Base-by-base conservation (phyloP, 1,284 basidiomycete genomes). In the Trametes pubescens region DNA sequence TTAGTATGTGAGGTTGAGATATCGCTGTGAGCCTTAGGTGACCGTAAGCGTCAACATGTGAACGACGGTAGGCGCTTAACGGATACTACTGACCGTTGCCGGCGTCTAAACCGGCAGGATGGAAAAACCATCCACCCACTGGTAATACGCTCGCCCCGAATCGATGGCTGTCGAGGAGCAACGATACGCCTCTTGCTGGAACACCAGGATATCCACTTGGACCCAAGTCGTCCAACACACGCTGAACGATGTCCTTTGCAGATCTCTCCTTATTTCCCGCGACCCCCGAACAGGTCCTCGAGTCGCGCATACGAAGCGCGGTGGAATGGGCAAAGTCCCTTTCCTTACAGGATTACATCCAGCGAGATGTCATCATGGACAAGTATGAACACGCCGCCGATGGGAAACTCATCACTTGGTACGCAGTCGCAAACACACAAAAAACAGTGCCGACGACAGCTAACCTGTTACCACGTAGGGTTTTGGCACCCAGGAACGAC, bases 361-460 rank as follows among this genome's bases (percentile, higher is more conserved):
- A 70, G 34, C 72, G 77, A 24, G 77, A 80, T 64, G 66, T 58
- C 6, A 57, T 74, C 18, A 69, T 82, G 71, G 77, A 80, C 48
- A 32, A 24, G 3, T 68, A 75, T 48, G 77, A 79, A 65, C 80
- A 81, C 62, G 76, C 80, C 4, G 43, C 55, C 6, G 66, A 77
- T 29, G 79, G 76, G 1, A 79, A 74, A 48, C 65, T 80, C 34
- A 74, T 72, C 6, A 78, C 77, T n/a, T 84, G 82, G 82, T 78
- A 52, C 35, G 66, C 60, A 14, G 32, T 5, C 4, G 47, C 16
- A 11, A 16, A 22, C 51, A 16, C 10, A 6, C 7, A 43, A 24
- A 46, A 46, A 47, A 2, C 26, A 21, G 29, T 22, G 22, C 44
- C 32, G 21, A n/a, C 9, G 11, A 26, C 18, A 13, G 51, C n/a